Conservation (phyloP, 345 rosid species). For the Citrus australasica region DNA sequence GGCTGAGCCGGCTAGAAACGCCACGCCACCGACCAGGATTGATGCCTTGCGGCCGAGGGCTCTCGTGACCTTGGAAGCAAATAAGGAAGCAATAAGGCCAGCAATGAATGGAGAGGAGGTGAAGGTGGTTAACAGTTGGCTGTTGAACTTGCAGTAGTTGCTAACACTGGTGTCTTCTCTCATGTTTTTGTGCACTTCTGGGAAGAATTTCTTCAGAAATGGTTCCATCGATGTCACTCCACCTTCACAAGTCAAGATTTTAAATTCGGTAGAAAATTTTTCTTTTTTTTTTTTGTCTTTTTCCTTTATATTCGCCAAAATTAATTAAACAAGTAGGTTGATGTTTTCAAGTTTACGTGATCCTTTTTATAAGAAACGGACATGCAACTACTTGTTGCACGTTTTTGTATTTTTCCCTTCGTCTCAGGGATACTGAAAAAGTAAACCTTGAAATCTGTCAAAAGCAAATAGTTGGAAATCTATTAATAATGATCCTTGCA, state of each 20-base stretch:
- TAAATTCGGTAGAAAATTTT: too few relatives aligned
- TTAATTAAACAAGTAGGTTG: too few relatives aligned
- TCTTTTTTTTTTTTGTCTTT: too few relatives aligned
- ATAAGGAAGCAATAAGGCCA: slow-evolving; percentile 55
- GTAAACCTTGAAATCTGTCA: background rate
- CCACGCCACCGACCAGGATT: slow-evolving; percentile 51
- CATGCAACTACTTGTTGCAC: too few relatives aligned
- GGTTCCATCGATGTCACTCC: slow-evolving; percentile 38
- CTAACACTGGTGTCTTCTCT: slow-evolving; percentile 18
- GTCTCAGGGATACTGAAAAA: too few relatives aligned
- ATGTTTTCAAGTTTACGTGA: too few relatives aligned
- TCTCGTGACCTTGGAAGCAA: slow-evolving; percentile 56
- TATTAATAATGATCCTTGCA: background rate
- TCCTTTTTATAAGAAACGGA: too few relatives aligned
- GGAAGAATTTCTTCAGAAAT: slow-evolving; percentile 42
- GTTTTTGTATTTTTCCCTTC: too few relatives aligned
- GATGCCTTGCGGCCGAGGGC: slow-evolving; percentile 62
- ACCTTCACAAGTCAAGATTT: background rate
- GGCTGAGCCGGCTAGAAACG: slow-evolving; percentile 59
- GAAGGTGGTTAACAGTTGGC: slow-evolving; percentile 35
- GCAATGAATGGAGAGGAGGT: slow-evolving; percentile 59
- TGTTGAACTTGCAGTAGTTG: slow-evolving; percentile 51
- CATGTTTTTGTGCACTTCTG: slow-evolving; percentile 31
- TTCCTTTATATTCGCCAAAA: too few relatives aligned
- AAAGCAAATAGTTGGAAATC: background rate